Conservation (phyloP, 495 filamentous ascomycete genomes). For the Neohortaea acidophila region DNA sequence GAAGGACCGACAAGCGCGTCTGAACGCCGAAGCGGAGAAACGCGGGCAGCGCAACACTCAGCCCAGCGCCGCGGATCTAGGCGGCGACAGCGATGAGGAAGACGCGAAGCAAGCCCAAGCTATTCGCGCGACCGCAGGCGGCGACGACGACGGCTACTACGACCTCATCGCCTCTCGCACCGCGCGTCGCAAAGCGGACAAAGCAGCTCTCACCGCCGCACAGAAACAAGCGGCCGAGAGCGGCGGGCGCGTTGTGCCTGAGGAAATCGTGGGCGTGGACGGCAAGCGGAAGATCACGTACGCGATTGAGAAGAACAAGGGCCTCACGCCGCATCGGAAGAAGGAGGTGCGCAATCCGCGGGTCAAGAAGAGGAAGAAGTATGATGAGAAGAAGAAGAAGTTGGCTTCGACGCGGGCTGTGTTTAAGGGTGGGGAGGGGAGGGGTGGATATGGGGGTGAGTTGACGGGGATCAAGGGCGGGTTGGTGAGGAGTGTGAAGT, state of each 20-base stretch:
- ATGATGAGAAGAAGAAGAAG: conserved; percentile 89
- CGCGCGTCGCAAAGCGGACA: conserved; percentile 56
- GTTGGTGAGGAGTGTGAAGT: conserved; percentile 82
- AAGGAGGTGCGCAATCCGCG: conserved; percentile 89
- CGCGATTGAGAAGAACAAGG: conserved; percentile 93
- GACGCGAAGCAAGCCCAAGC: conserved; percentile 38
- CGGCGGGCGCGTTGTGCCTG: conserved; percentile 43
- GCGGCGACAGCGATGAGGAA: conserved; percentile 44
- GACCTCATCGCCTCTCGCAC: conserved; percentile 60
- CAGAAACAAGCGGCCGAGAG: conserved; percentile 37
- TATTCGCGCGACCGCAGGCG: conserved; percentile 30
- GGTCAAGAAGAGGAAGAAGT: conserved; percentile 95
- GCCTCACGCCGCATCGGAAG: conserved; percentile 70
- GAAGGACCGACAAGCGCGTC: conserved; percentile 63
- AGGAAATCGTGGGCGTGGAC: conserved; percentile 49
- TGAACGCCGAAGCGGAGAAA: conserved; percentile 75
- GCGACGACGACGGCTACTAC: conserved; percentile 66
- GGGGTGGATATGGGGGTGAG: conserved; percentile 82
- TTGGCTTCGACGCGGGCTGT: conserved; percentile 63
- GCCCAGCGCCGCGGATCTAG: conserved; percentile 42
- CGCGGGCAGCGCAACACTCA: conserved; percentile 49
- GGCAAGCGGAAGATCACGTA: conserved; percentile 84
- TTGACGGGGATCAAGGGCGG: conserved; percentile 88
- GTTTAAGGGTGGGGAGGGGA: conserved; percentile 76
- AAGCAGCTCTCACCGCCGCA: conserved; percentile 45